These are phyloP conservation scores for Fusarium newnesense DNA, from an alignment of 2,329 filamentous ascomycete species.

Conservation along the genomic window DNA sequence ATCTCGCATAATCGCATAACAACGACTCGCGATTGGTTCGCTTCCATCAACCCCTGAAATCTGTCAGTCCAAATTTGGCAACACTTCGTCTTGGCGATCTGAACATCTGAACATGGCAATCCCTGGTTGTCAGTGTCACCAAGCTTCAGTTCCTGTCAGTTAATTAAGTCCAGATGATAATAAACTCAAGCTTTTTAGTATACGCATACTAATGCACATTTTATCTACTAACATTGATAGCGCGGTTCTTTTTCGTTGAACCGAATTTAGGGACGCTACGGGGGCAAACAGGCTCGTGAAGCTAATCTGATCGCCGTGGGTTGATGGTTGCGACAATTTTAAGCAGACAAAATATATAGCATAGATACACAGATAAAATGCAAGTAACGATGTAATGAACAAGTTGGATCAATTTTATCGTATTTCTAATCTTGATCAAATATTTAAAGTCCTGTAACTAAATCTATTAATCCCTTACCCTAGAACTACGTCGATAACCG, in stretches of 20 bases:
- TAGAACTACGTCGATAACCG: neutral
- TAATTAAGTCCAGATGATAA: neutral
- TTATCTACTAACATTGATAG: fast-evolving
- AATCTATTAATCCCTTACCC: neutral
- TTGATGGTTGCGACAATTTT: neutral
- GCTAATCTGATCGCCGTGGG: too few relatives aligned
- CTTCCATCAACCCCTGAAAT: neutral
- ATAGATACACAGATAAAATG: fast-evolving
- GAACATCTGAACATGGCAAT: neutral
- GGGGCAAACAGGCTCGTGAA: too few relatives aligned
- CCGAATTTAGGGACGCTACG: too few relatives aligned
- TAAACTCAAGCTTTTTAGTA: neutral
- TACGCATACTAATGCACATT: neutral
- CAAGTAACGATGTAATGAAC: fast-evolving
- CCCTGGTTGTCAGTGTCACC: neutral
- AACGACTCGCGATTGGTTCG: neutral
- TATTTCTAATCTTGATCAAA: neutral
- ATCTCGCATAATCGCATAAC: neutral
- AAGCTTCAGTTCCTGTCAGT: neutral
- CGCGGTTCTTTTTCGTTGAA: too few relatives aligned
- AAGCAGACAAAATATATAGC: fast-evolving
- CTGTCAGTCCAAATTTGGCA: neutral
- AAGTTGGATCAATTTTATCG: neutral
- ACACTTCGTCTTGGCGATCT: neutral
- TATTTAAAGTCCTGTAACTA: fast-evolving